A percentile compares a stretch with the other conserved stretches of the same genome.
These are phyloP conservation scores for Triticum dicoccoides DNA, from an alignment of 176 grass and related monocot species.

Conservation along the genomic window DNA sequence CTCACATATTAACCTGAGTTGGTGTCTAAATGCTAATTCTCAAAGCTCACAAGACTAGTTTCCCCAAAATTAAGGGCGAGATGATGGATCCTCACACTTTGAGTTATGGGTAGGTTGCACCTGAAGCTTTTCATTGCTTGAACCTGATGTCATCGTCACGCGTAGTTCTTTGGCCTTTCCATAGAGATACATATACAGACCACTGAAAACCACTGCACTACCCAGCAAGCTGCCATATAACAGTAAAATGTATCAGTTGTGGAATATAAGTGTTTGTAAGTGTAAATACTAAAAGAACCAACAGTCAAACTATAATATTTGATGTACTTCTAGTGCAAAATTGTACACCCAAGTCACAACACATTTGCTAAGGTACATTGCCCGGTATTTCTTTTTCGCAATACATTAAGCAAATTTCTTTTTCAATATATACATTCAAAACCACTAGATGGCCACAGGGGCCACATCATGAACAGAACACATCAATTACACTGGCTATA, in stretches of 20 bases:
- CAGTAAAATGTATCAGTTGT: not conserved
- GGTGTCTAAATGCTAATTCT: not conserved
- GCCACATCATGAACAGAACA: too few relatives aligned
- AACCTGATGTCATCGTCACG: not conserved
- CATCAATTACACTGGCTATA: too few relatives aligned
- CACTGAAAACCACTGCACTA: not conserved
- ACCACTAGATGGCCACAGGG: too few relatives aligned
- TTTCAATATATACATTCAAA: too few relatives aligned
- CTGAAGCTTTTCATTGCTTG: not conserved
- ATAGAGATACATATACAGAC: constrained; percentile 13
- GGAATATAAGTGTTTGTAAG: not conserved
- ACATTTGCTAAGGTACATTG: too few relatives aligned
- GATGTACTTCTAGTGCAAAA: too few relatives aligned
- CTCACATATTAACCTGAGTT: not conserved
- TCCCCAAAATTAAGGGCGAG: not conserved
- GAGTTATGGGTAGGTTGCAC: not conserved
- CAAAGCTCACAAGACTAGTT: not conserved
- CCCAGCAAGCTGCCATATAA: not conserved
- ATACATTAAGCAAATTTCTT: too few relatives aligned
- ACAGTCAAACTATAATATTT: too few relatives aligned
- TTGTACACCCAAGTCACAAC: too few relatives aligned
- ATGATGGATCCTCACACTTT: not conserved
- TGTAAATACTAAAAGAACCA: not conserved
- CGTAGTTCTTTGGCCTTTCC: constrained; percentile 10
- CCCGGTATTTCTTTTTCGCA: too few relatives aligned